These are phyloP conservation scores for Petunia axillaris DNA, from an alignment of 257 asterid genomes.

Conservation along the genomic window DNA sequence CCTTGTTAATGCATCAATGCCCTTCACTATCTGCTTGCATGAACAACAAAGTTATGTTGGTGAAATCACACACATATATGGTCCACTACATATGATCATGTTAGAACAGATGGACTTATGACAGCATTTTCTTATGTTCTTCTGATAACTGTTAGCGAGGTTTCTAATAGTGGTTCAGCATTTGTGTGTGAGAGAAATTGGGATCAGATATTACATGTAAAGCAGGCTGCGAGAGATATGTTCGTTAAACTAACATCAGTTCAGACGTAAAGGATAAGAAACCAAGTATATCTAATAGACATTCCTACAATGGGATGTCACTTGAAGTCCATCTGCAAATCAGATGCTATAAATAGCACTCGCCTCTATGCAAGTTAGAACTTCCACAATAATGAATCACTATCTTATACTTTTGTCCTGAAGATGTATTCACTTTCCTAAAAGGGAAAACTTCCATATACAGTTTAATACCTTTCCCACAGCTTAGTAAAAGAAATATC, in stretches of 20 bases:
- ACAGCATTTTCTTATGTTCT: not conserved
- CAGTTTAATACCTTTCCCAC: not conserved
- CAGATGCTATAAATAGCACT: not conserved
- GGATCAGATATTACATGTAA: not conserved
- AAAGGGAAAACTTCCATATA: not conserved
- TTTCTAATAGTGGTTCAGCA: not conserved
- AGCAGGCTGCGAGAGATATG: not conserved
- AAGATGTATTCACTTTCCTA: not conserved
- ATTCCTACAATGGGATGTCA: not conserved
- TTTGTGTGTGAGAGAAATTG: not conserved
- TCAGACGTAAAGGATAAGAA: slow-evolving; percentile 7
- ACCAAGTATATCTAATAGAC: not conserved
- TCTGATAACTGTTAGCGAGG: not conserved
- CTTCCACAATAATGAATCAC: not conserved
- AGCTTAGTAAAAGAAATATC: not conserved
- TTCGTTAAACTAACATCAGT: not conserved
- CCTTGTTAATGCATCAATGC: slow-evolving; percentile 94
- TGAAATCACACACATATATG: slow-evolving; percentile 9
- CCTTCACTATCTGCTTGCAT: slow-evolving; percentile 84
- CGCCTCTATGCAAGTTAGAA: not conserved
- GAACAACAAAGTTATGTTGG: slow-evolving; percentile 22
- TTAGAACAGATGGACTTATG: slow-evolving; percentile 10
- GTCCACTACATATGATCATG: not conserved
- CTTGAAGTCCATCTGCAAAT: slow-evolving; percentile 11
- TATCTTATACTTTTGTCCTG: not conserved